Evolutionary conservation across 768 basidiomycete genomes (phyloP).

Genomic region (Lactarius psammicola): DNA sequence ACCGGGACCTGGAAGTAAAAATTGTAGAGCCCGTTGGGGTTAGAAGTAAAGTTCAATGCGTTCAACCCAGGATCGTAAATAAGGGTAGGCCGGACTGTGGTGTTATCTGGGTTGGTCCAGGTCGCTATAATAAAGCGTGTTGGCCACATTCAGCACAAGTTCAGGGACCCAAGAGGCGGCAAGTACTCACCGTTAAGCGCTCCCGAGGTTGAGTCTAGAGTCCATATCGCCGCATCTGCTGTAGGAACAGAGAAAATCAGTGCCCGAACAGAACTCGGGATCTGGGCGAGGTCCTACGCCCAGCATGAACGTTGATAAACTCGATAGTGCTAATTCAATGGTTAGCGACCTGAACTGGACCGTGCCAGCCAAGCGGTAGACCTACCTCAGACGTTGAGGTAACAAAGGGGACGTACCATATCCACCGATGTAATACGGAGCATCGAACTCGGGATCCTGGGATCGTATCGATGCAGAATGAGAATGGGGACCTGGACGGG

Average conservation of each 20-base stretch:
- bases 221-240: too few relatives aligned
- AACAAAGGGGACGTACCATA: neutral
- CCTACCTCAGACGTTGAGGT: neutral
- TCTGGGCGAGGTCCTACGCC: too few relatives aligned
- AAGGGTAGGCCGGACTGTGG: neutral
- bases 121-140: neutral
- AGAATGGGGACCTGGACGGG: neutral
- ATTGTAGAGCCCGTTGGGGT: neutral
- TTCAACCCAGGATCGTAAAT: neutral
- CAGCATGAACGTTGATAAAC: too few relatives aligned
- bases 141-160: neutral
- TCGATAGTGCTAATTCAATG: too few relatives aligned
- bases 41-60: neutral
- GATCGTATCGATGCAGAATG: neutral
- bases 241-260: too few relatives aligned
- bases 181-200: neutral
- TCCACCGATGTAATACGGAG: neutral
- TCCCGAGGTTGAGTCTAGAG: too few relatives aligned
- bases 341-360: neutral
- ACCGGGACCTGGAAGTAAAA: too few relatives aligned
- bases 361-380: neutral
- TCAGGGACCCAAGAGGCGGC: too few relatives aligned
- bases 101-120: too few relatives aligned
- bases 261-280: too few relatives aligned
- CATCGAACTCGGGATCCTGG: neutral